A percentile compares a stretch with the other conserved stretches of the same genome.
phyloP scores from a whole-genome alignment of 768 basidiomycete genomes.

The Termitomyces sp. region DNA sequence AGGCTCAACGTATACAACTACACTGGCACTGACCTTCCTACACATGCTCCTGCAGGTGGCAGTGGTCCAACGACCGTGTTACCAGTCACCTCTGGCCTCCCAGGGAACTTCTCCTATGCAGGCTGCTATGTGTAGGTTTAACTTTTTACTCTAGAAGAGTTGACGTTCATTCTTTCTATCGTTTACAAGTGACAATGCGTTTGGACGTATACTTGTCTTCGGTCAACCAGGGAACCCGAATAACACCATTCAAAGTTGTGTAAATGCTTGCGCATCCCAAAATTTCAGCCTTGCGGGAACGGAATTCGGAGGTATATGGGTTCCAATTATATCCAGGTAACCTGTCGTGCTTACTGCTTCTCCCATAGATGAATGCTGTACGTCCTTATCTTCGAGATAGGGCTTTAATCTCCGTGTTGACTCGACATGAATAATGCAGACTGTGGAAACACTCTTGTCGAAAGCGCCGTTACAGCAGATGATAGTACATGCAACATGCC shows the following conservation, averaged over 20 bases:
- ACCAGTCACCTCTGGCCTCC: slow-evolving; percentile 48
- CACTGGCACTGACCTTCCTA: slow-evolving; percentile 52
- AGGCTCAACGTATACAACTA: slow-evolving; percentile 65
- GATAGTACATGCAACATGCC: slow-evolving; percentile 63
- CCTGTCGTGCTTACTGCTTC: slow-evolving; percentile 2
- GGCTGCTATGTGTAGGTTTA: slow-evolving; percentile 58
- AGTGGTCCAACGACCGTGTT: slow-evolving; percentile 28
- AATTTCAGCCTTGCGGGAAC: slow-evolving; percentile 65
- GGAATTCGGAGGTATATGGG: slow-evolving; percentile 54
- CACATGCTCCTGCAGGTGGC: slow-evolving; percentile 21
- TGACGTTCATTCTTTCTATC: neutral
- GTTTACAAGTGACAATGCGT: slow-evolving; percentile 45
- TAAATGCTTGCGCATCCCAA: slow-evolving; percentile 45
- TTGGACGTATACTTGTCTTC: slow-evolving; percentile 52
- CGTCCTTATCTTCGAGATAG: slow-evolving; percentile 11
- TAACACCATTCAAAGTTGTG: slow-evolving; percentile 60
- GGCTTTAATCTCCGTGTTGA: neutral
- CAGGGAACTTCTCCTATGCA: slow-evolving; percentile 51
- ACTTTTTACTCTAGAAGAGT: neutral
- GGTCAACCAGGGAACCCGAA: slow-evolving; percentile 19
- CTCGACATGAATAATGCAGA: slow-evolving; percentile 28
- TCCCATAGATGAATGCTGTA: slow-evolving; percentile 38
- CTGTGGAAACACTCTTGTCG: slow-evolving; percentile 63
- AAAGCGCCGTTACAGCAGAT: slow-evolving; percentile 47
- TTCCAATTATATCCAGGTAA: neutral